Conservation (phyloP, 2,329 filamentous ascomycete genomes). For the Ascochyta fabae region DNA sequence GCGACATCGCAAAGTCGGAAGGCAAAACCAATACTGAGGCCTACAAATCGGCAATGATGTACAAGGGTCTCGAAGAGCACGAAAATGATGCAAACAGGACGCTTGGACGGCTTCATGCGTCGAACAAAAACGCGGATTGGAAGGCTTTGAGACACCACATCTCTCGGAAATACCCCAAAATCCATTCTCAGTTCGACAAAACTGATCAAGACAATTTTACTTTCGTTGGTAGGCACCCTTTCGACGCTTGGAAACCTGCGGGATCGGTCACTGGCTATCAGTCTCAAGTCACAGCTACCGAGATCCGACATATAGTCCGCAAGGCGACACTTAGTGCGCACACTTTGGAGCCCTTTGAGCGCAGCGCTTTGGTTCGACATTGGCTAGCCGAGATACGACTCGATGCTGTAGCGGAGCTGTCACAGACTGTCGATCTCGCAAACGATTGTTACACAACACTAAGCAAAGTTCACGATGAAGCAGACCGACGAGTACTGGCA, state of each 20-base stretch:
- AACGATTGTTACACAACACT: slow-evolving; percentile 16
- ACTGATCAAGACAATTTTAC: slow-evolving; percentile 26
- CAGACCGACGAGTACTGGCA: slow-evolving; percentile 48
- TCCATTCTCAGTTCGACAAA: slow-evolving; percentile 28
- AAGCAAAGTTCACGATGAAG: slow-evolving; percentile 45
- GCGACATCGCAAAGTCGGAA: slow-evolving; percentile 29
- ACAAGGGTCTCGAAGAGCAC: slow-evolving; percentile 20
- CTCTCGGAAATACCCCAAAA: slow-evolving; percentile 15
- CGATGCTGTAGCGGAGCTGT: slow-evolving; percentile 21
- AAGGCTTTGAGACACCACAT: slow-evolving; percentile 24
- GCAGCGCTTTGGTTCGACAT: slow-evolving; percentile 15
- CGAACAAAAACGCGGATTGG: slow-evolving; percentile 26
- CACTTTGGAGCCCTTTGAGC: slow-evolving; percentile 19
- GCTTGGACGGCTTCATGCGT: slow-evolving; percentile 17
- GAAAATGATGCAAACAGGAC: slow-evolving; percentile 8
- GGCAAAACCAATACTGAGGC: slow-evolving; percentile 29
- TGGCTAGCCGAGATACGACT: slow-evolving; percentile 26
- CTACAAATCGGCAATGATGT: slow-evolving; percentile 17
- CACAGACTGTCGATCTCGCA: slow-evolving; percentile 17
- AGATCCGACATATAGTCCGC: slow-evolving; percentile 4
- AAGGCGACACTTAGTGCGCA: slow-evolving; percentile 19
- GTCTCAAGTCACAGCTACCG: background rate
- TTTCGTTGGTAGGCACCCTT: slow-evolving; percentile 31
- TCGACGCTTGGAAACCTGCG: slow-evolving; percentile 27
- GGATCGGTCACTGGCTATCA: background rate